Conservation (phyloP, 2,329 filamentous ascomycete species). For the Dendrostoma leiphaemia region DNA sequence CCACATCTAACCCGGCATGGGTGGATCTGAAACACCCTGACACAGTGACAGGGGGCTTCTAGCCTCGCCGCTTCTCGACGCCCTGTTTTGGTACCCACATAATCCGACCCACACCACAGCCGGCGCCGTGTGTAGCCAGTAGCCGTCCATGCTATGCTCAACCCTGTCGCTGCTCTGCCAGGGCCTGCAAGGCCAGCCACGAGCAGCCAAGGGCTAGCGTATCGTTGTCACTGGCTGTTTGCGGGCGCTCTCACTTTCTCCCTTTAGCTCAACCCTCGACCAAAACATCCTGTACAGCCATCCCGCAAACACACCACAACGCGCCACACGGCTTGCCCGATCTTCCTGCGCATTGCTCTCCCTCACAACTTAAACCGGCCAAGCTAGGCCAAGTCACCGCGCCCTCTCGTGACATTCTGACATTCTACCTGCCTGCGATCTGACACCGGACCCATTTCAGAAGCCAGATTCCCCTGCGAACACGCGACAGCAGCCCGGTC, state of each 20-base stretch:
- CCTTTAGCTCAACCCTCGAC: too few species aligned
- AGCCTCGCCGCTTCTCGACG: slow-evolving; percentile 18
- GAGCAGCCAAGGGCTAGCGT: too few species aligned
- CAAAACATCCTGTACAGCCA: too few species aligned
- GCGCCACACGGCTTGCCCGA: too few species aligned
- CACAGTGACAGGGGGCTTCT: slow-evolving; percentile 12
- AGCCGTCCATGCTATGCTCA: too few species aligned
- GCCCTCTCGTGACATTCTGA: not conserved
- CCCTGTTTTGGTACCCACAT: slow-evolving; percentile 10
- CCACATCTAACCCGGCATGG: not conserved
- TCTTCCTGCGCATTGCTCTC: not conserved
- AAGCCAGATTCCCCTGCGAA: slow-evolving; percentile 10
- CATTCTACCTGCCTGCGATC: slow-evolving; percentile 9
- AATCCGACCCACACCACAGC: slow-evolving; percentile 9
- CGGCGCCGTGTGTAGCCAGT: too few species aligned
- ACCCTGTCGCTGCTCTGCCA: too few species aligned
- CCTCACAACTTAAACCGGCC: not conserved
- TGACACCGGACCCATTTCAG: slow-evolving; percentile 13
- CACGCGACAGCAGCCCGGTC: not conserved
- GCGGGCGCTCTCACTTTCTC: too few species aligned
- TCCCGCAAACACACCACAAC: too few species aligned
- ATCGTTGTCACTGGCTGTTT: too few species aligned
- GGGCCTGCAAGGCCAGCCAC: too few species aligned
- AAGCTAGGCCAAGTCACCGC: not conserved
- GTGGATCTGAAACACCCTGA: slow-evolving; percentile 17